Evolutionary conservation across 768 basidiomycete species (phyloP), one percentile per base, ranked within the genome.

Genomic region (Termitomyces sp.): DNA sequence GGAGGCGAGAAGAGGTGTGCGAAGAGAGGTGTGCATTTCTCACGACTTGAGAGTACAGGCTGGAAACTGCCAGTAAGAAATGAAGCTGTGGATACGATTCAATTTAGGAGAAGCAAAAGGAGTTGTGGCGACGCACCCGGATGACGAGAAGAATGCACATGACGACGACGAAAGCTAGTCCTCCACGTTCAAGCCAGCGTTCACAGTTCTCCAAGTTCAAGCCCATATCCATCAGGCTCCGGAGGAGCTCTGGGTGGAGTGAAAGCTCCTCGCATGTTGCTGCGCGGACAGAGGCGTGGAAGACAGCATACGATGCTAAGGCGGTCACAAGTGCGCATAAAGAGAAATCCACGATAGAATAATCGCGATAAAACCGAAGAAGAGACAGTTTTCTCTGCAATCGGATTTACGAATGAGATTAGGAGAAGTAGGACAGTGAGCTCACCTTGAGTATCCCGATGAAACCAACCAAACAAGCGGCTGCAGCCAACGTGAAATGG

Each of bases 161-260:
- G 45, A 84, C 68, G 1, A 77, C 82, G 49, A 90, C 73, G 34
- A 82, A 76, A 0, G 75, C 84, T 58, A 87, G 68, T 33, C 85
- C 77, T 8, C 81, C 86, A 41, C 83, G 78, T 67, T 87, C 88
- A 48, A 90, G 78, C 86, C 87, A 90, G 57, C 80, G 78, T 66
- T 92, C 90, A 67, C 91, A 92, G 62, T 90, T 90, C 71, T 92
- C 90, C 44, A 88, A 70, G 64, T 80, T 88, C 64, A 92, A 75
- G 0, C 89, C 90, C 65, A 87, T 79, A 66, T 88, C 86, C 51
- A 81, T 76, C 72, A 90, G 70, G 62, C 83, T 83, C 9, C 83
- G 82, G 71, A 91, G 79, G 42, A 92, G 73, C 66, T 91, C 89
- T 18, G 89, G 86, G 55, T 90, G 86, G 50, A 84, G 78, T 4